A percentile compares a stretch with the other conserved stretches of the same genome.
Evolutionary conservation across 2,329 filamentous ascomycete genomes (phyloP).

Genomic region (Xylaria sp.): DNA sequence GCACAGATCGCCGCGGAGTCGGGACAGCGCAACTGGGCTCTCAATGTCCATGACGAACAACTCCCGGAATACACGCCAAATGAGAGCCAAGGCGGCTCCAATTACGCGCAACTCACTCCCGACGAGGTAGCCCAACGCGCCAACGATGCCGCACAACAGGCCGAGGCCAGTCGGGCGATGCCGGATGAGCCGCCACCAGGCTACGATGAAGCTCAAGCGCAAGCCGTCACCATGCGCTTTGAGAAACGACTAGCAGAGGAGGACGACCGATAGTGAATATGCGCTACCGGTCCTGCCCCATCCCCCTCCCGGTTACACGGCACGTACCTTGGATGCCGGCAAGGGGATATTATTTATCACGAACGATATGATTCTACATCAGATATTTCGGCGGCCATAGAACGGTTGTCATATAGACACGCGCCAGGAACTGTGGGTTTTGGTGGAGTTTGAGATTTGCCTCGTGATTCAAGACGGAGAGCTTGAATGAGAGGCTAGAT

Average conservation of each 20-base stretch:
- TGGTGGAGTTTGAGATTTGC: constrained; percentile 4
- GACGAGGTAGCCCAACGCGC: constrained; percentile 25
- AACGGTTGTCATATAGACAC: constrained; percentile 6
- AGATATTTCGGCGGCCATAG: constrained; percentile 13
- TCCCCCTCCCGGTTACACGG: constrained; percentile 1
- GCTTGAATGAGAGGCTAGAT: constrained; percentile 2
- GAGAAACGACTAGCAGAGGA: constrained; percentile 71
- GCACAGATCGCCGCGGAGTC: constrained; percentile 68
- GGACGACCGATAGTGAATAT: constrained; percentile 52
- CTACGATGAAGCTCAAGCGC: constrained; percentile 86
- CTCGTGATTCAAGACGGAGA: constrained; percentile 1
- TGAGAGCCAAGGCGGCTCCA: constrained; percentile 29
- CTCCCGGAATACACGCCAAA: constrained; percentile 78
- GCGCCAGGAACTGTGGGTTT: constrained; percentile 3
- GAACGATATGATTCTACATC: constrained; percentile 14
- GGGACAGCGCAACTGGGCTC: constrained; percentile 47
- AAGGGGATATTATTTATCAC: background rate
- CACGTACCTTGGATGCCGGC: background rate
- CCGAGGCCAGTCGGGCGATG: constrained; percentile 34
- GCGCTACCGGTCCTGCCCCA: constrained; percentile 7
- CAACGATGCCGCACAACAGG: constrained; percentile 25
- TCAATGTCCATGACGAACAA: constrained; percentile 72
- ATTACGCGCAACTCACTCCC: constrained; percentile 16
- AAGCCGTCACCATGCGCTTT: constrained; percentile 52
- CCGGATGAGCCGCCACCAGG: constrained; percentile 78